Percentiles rank a stretch among this genome's conserved stretches.
Conservation (phyloP, 805 yeast species). For the Trichomonascus vanleenenianus region DNA sequence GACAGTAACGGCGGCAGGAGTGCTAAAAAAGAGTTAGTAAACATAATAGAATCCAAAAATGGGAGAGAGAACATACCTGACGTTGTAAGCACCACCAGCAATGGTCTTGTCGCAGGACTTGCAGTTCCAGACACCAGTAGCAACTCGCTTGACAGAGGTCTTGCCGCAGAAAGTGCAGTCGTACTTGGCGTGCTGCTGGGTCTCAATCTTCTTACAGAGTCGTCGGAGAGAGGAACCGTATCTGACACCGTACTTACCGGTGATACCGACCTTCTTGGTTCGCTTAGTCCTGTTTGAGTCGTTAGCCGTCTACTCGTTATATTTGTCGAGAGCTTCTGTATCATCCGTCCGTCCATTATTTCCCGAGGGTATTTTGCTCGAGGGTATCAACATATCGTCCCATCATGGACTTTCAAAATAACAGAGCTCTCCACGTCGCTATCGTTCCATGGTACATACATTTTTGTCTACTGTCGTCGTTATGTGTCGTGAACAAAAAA, state of each 20-base stretch:
- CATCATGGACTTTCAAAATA: too few species aligned
- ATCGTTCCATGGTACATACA: too few species aligned
- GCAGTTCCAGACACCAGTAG: conserved; percentile 99
- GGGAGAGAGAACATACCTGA: conserved; percentile 37
- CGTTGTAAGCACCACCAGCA: conserved; percentile 99
- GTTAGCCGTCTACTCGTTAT: too few species aligned
- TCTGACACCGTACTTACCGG: conserved; percentile 99
- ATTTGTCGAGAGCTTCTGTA: too few species aligned
- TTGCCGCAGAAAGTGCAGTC: conserved; percentile 99
- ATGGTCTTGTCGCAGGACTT: conserved; percentile 90
- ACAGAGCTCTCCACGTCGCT: too few species aligned
- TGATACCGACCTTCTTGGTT: conserved; percentile 99
- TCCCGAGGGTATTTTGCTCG: too few species aligned
- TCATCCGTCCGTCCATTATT: too few species aligned
- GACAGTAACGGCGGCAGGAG: conserved; percentile 99
- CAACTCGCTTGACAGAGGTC: conserved; percentile 94
- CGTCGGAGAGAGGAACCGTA: conserved; percentile 99
- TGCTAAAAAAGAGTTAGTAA: conserved; percentile 25
- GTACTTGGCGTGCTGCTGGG: conserved; percentile 98
- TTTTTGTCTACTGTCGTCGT: too few species aligned
- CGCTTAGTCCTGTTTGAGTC: conserved; percentile 92
- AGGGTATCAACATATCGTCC: too few species aligned
- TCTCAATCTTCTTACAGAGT: conserved; percentile 98
- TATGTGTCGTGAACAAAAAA: too few species aligned
- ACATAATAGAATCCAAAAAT: background rate